These are phyloP conservation scores for Stephania yunnanensis DNA, from an alignment of 164 flowering plant genomes.

Conservation along the genomic window DNA sequence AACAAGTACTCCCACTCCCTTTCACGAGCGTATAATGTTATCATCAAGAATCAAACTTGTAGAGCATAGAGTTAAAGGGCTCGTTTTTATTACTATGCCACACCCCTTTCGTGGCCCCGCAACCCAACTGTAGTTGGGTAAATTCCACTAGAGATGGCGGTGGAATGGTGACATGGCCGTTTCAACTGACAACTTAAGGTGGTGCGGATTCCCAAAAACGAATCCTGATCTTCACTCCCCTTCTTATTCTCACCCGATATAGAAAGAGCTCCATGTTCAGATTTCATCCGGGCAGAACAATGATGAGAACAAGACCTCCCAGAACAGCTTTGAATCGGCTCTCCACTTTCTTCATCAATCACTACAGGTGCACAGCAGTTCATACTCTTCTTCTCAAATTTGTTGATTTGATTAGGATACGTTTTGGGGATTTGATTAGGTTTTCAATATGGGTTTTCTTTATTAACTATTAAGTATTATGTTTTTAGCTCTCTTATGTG, in stretches of 20 bases:
- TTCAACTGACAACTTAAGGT: no score
- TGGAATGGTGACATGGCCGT: no score
- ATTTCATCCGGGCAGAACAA: slow-evolving; percentile 1
- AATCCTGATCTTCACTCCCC: no score
- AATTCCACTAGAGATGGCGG: no score
- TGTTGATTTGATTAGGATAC: neutral
- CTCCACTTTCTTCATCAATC: slow-evolving; percentile 9
- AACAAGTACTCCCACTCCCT: no score
- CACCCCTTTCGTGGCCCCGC: no score
- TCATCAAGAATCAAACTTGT: no score
- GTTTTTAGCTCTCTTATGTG: neutral
- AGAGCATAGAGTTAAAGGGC: no score
- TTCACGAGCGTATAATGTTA: no score
- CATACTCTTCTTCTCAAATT: neutral
- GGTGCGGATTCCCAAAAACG: no score
- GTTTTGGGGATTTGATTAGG: neutral
- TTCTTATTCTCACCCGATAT: neutral
- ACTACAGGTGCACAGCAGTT: slow-evolving; percentile 6
- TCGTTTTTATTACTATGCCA: no score
- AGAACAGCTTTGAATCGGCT: slow-evolving; percentile 16
- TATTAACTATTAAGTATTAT: neutral
- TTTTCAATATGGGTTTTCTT: neutral
- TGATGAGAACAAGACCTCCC: slow-evolving; percentile 13
- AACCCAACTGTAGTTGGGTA: no score
- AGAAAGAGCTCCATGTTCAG: neutral